Evolutionary conservation across 306 rosid genomes (phyloP).

Genomic region (Sicyos baderoa): DNA sequence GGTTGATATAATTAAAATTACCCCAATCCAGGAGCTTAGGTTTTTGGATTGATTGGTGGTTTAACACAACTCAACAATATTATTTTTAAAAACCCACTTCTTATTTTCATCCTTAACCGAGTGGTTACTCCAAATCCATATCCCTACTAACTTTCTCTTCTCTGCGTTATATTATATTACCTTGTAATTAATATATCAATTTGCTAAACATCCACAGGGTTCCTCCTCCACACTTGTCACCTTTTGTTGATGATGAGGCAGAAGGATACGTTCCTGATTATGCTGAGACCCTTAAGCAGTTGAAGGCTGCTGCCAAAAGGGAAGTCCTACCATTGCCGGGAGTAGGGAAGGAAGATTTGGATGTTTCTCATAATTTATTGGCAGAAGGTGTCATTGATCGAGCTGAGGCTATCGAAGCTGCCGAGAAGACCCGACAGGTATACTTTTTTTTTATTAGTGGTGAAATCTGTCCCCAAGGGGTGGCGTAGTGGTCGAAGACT

Average conservation of each 20-base stretch:
- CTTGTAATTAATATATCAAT: neutral
- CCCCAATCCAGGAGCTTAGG: too few relatives aligned
- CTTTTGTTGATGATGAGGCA: slow-evolving; percentile 68
- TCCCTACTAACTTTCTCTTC: neutral
- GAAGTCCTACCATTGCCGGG: slow-evolving; percentile 82
- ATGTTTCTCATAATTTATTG: slow-evolving; percentile 67
- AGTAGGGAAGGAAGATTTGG: slow-evolving; percentile 57
- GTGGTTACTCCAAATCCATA: neutral
- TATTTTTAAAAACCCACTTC: neutral
- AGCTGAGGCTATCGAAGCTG: slow-evolving; percentile 77
- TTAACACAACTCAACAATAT: too few relatives aligned
- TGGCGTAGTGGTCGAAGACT: too few relatives aligned
- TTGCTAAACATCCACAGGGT: slow-evolving; percentile 36
- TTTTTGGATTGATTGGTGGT: too few relatives aligned
- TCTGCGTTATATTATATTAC: neutral
- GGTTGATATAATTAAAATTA: too few relatives aligned
- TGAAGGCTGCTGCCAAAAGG: slow-evolving; percentile 57
- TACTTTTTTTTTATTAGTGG: neutral
- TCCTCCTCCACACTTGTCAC: slow-evolving; percentile 91
- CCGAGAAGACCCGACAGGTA: slow-evolving; percentile 65
- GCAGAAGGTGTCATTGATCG: slow-evolving; percentile 66
- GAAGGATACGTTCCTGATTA: slow-evolving; percentile 88
- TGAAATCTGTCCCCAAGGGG: too few relatives aligned
- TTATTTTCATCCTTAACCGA: neutral
- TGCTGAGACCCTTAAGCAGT: slow-evolving; percentile 65